Evolutionary conservation across 2,329 filamentous ascomycete species (phyloP), one percentile per base, ranked within the genome.

Genomic region (Diplocarpon mali): DNA sequence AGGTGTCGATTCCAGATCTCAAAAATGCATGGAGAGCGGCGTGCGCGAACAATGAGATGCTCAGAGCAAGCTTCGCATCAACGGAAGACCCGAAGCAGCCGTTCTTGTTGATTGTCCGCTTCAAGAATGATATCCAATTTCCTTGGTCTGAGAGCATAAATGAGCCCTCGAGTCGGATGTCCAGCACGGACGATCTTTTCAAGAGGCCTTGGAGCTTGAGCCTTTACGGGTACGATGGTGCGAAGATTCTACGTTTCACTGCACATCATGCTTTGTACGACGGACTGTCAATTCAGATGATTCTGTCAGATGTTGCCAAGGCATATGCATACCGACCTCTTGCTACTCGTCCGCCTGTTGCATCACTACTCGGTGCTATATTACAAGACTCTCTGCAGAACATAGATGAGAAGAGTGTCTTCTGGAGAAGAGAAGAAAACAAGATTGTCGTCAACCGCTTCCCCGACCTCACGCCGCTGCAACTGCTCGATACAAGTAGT

Each of bases 221-320:
- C 3, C 12, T 58, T 11, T 11, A 14, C 1, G 11, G 47, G 13
- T 16, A 53, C 1, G 35, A 45, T 5, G 42, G 44, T 2, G 46
- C 35, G 14, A 42, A 16, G 1, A n/a, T 52, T 5, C 42, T 63
- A 1, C 50, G 40, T 35, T 55, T 62, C 16, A 57, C 46, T 15
- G 58, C 53, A 2, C 83, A 93, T 51, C 89, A 95, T 64, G 84
- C 85, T 0, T 67, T 95, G 0, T 95, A 93, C 53, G 89, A 95
- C 65, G 89, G 87, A 0, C 71, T 77, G 34, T 88, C 86, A 8
- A 65, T 95, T 10, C 68, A 75, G 3, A 57, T 69, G 0, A 70
- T 95, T 1, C 63, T 95, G 2, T 57, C 67, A 0, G 75, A 83
- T 53, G 67, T 94, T 11, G 56, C 63, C 2, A 56, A 53, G 30